These are phyloP conservation scores for Diplodia corticola DNA, from an alignment of 2,329 filamentous ascomycete species.

Conservation along the genomic window DNA sequence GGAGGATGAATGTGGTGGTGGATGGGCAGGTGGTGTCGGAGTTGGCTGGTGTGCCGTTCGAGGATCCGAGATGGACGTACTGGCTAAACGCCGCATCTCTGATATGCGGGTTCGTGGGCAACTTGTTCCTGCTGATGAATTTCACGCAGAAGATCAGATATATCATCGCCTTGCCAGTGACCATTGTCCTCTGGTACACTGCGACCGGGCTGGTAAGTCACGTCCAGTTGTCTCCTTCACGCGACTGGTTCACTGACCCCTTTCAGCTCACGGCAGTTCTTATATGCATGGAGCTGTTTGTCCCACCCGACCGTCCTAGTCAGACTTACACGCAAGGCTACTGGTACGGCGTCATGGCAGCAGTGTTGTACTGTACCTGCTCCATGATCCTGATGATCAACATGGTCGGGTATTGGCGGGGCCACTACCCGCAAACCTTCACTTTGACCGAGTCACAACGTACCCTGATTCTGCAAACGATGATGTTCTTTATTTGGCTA, in stretches of 20 bases:
- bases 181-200: slow-evolving; percentile 76
- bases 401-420: slow-evolving; percentile 72
- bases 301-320: slow-evolving; percentile 49
- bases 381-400: slow-evolving; percentile 76
- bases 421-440: slow-evolving; percentile 78
- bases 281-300: slow-evolving; percentile 64
- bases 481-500: slow-evolving; percentile 79
- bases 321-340: slow-evolving; percentile 75
- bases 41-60: slow-evolving; percentile 56
- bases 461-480: slow-evolving; percentile 87
- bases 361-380: slow-evolving; percentile 75
- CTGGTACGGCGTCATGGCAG: slow-evolving; percentile 81
- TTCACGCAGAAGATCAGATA: slow-evolving; percentile 81
- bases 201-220: slow-evolving; percentile 59
- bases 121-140: slow-evolving; percentile 80
- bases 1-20: slow-evolving; percentile 63
- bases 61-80: slow-evolving; percentile 73
- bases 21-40: slow-evolving; percentile 53
- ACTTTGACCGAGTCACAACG: slow-evolving; percentile 75
- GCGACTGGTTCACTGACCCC: neutral
- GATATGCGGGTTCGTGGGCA: slow-evolving; percentile 72
- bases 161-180: slow-evolving; percentile 76
- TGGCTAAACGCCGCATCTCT: slow-evolving; percentile 77
- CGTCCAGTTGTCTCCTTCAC: neutral
- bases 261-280: slow-evolving; percentile 65